Evolutionary conservation across 768 basidiomycete genomes (phyloP).

Genomic region (Hypsizygus marmoreus): DNA sequence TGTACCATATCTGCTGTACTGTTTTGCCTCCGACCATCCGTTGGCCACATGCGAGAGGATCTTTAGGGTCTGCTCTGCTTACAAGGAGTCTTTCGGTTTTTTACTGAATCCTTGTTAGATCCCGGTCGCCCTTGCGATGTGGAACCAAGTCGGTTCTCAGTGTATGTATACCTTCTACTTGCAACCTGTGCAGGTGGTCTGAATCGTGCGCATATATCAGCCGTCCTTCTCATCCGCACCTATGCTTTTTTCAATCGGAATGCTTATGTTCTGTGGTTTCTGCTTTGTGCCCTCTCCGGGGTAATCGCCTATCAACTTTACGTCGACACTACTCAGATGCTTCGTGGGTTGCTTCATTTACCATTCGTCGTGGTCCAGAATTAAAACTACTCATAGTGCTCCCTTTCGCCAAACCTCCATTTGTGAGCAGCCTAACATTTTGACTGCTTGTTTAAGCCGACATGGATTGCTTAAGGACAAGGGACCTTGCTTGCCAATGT

Average conservation of each 20-base stretch:
- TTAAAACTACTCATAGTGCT: conserved; percentile 47
- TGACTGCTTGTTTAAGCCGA: neutral
- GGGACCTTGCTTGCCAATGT: conserved; percentile 80
- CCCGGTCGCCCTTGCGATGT: conserved; percentile 81
- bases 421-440: conserved; percentile 34
- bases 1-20: conserved; percentile 77
- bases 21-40: conserved; percentile 72
- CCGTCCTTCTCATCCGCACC: conserved; percentile 79
- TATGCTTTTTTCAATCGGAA: conserved; percentile 88
- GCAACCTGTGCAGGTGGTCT: conserved; percentile 6
- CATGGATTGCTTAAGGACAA: conserved; percentile 31
- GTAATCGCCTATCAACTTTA: conserved; percentile 83
- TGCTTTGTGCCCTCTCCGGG: conserved; percentile 67
- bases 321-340: conserved; percentile 78
- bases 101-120: conserved; percentile 44
- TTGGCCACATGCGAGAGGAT: conserved; percentile 65
- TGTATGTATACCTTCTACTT: conserved; percentile 40
- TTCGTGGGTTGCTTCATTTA: conserved; percentile 45
- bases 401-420: conserved; percentile 64
- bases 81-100: neutral
- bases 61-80: conserved; percentile 51
- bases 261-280: conserved; percentile 60
- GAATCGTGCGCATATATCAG: conserved; percentile 36
- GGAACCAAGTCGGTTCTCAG: conserved; percentile 86
- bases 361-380: neutral